Percentiles rank a stretch among this genome's conserved stretches.
These are phyloP conservation scores for Citrus trifoliata DNA, from an alignment of 345 rosid species.

Conservation along the genomic window DNA sequence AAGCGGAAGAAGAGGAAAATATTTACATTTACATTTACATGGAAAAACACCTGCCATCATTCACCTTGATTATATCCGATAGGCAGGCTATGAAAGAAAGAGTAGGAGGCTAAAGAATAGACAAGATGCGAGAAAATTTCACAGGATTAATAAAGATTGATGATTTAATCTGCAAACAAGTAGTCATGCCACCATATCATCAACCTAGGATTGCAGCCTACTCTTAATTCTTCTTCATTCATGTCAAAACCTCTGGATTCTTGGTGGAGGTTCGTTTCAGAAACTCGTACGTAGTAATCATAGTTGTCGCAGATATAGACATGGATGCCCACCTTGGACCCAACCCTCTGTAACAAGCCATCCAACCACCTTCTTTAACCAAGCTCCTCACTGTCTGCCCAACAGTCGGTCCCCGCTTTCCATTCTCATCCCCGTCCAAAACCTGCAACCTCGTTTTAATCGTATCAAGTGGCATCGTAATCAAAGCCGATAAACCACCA, in stretches of 20 bases:
- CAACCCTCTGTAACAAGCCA: slow-evolving; percentile 87
- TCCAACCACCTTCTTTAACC: slow-evolving; percentile 90
- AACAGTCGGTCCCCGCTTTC: slow-evolving; percentile 64
- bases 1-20: neutral
- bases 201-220: neutral
- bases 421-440: slow-evolving; percentile 69
- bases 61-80: neutral
- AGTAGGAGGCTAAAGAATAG: neutral
- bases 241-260: slow-evolving; percentile 50
- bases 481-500: slow-evolving; percentile 86
- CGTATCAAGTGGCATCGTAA: slow-evolving; percentile 93
- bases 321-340: slow-evolving; percentile 94
- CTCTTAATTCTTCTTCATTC: slow-evolving; percentile 4
- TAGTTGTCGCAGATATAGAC: slow-evolving; percentile 94
- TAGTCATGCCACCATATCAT: neutral
- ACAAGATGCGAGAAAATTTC: neutral
- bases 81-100: slow-evolving; percentile 3
- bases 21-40: neutral
- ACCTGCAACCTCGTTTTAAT: slow-evolving; percentile 94
- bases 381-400: slow-evolving; percentile 72
- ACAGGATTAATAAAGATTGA: slow-evolving; percentile 26
- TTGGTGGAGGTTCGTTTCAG: slow-evolving; percentile 82
- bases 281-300: slow-evolving; percentile 98
- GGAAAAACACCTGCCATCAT: neutral
- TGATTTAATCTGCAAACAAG: slow-evolving; percentile 26